phyloP scores from a whole-genome alignment of 1,139 yeast species.

The Hyphopichia wangnamkhiaoensis region DNA sequence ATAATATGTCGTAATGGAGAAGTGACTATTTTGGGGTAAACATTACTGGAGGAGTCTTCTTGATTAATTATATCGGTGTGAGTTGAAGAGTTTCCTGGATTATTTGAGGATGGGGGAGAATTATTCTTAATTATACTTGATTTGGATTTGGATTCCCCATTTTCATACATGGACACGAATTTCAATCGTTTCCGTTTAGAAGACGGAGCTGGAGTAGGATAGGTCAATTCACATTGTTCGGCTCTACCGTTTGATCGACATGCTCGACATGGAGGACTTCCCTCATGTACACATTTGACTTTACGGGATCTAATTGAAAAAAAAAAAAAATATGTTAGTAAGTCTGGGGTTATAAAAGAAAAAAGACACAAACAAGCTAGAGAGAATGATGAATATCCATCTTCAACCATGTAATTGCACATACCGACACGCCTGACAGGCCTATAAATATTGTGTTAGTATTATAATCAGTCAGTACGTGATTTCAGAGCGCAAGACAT shows the following conservation, averaged over 20 bases:
- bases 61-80: too few species aligned
- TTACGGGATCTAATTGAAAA: not conserved
- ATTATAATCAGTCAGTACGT: too few species aligned
- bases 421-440: not conserved
- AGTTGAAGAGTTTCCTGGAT: too few species aligned
- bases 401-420: too few species aligned
- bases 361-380: too few species aligned
- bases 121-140: not conserved
- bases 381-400: too few species aligned
- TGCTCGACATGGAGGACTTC: constrained; percentile 1
- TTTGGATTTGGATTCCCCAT: not conserved
- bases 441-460: too few species aligned
- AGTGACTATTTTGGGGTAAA: not conserved
- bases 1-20: not conserved
- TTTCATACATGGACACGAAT: constrained; percentile 2
- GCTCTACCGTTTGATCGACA: not conserved
- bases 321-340: too few species aligned
- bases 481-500: too few species aligned
- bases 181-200: constrained; percentile 1
- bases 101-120: not conserved
- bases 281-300: constrained; percentile 3
- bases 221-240: not conserved
- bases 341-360: too few species aligned
- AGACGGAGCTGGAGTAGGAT: not conserved
- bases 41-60: not conserved